Conservation (phyloP, 805 yeast species). For the Zygotorulaspora danielsina region DNA sequence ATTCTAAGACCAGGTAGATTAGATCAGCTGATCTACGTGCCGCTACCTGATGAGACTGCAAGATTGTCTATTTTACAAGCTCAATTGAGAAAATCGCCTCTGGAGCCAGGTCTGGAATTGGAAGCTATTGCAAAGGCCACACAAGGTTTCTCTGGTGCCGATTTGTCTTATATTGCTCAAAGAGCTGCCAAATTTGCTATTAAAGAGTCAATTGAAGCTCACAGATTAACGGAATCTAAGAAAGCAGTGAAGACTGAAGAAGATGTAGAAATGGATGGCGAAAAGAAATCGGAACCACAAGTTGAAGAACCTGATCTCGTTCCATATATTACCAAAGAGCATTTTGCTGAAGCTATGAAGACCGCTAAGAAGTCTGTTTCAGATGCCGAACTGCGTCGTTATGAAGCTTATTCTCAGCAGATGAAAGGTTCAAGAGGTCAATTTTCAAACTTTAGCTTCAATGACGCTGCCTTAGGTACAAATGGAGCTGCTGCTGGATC, state of each 20-base stretch:
- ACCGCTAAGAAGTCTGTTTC: constrained; percentile 97
- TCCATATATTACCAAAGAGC: constrained; percentile 89
- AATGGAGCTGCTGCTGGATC: constrained; percentile 40
- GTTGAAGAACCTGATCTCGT: constrained; percentile 68
- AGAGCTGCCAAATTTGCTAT: constrained; percentile 98
- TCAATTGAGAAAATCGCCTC: constrained; percentile 96
- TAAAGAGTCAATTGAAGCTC: constrained; percentile 94
- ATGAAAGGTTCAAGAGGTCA: constrained; percentile 95
- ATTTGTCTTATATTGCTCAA: constrained; percentile 93
- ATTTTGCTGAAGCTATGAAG: constrained; percentile 99
- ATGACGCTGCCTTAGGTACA: constrained; percentile 51
- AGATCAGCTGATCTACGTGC: constrained; percentile 97
- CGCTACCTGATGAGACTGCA: constrained; percentile 94
- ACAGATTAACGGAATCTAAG: constrained; percentile 43
- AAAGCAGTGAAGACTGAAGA: constrained; percentile 43
- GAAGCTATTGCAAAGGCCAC: constrained; percentile 87
- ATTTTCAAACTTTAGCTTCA: constrained; percentile 82
- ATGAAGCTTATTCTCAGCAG: constrained; percentile 97
- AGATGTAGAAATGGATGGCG: constrained; percentile 43
- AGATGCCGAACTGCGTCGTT: constrained; percentile 96
- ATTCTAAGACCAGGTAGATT: constrained; percentile 98
- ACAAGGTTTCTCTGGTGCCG: constrained; percentile 99
- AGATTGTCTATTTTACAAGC: constrained; percentile 91
- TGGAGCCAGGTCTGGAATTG: constrained; percentile 93
- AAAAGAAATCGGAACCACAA: constrained; percentile 31